These are phyloP conservation scores for Microstegium vimineum DNA, from an alignment of 176 grass and related monocot genomes.

Conservation along the genomic window DNA sequence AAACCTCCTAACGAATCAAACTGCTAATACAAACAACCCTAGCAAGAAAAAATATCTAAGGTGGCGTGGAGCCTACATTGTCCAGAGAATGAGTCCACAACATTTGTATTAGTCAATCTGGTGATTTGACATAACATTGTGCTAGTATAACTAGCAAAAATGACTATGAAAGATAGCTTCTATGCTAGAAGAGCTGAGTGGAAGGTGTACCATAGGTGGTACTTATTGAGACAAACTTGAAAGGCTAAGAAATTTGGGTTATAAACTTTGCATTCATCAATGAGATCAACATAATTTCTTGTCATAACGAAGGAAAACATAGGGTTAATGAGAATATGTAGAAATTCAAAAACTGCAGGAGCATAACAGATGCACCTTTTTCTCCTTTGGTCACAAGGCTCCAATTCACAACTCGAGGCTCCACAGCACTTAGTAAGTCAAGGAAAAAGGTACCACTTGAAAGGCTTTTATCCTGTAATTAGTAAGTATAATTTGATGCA, in stretches of 20 bases:
- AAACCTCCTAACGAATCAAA: not conserved
- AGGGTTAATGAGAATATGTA: not conserved
- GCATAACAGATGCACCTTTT: conserved; percentile 50
- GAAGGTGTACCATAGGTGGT: not conserved
- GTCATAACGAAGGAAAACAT: not conserved
- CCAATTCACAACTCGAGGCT: conserved; percentile 89
- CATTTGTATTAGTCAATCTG: not conserved
- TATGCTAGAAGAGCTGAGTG: not conserved
- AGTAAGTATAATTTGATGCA: conserved; percentile 10
- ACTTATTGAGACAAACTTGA: not conserved
- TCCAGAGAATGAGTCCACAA: not conserved
- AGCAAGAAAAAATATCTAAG: not conserved
- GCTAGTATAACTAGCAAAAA: not conserved
- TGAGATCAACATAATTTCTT: conserved; percentile 5
- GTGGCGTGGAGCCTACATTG: not conserved
- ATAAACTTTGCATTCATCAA: not conserved
- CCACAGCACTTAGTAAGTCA: conserved; percentile 69
- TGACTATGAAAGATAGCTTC: not conserved
- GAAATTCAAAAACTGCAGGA: conserved; percentile 1
- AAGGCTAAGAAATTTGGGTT: not conserved
- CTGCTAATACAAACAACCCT: not conserved
- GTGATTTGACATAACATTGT: not conserved
- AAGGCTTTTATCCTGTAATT: conserved; percentile 84
- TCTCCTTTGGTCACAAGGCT: conserved; percentile 90
- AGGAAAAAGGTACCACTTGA: conserved; percentile 97